Evolutionary conservation across 768 basidiomycete species (phyloP), one percentile per base, ranked within the genome.

Genomic region (Hygrocybe punicea): DNA sequence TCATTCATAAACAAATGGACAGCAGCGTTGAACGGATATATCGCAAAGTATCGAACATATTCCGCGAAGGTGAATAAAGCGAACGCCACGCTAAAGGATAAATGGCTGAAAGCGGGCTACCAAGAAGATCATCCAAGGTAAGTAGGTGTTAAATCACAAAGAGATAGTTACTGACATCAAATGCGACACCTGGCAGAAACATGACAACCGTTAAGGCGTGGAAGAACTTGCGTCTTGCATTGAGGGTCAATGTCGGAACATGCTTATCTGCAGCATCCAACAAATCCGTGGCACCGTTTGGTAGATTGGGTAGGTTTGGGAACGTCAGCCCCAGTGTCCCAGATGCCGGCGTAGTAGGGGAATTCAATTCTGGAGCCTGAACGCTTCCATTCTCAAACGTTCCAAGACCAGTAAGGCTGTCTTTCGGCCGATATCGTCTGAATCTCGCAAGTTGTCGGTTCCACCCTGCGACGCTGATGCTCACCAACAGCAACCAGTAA

Each of bases 1-100:
- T 99, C 97, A 74, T 89, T 91, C 84, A 99, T 86, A 72, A 99
- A 99, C 55, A 98, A 75, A 73, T 99, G 97, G 17, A 99, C 84
- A 10, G 84, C 78, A 9, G 91, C 95, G 13, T 94, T 93, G 64
- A 98, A 91, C 3, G 97, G 97, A 74, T 97, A 98, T 49, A 99
- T 83, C 36, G 97, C 97, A 72, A 98, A 99, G 73, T 98, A 99
- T 57, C 97, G 91, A 61, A 98, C 84, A 76, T 98, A 98, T 75
- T 99, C 97, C 56, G 91, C 86, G 69, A 99, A 98, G 21, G 86
- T 91, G 76, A 99, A 98, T 61, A 93, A 71, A 8, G 97, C 87
- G 71, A 99, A 98, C 2, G 96, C 96, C 17, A 85, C 87, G 64
- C 91, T 95, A 76, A 99, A 97, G 8, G 94, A 86, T 44, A 98